phyloP scores from a whole-genome alignment of 495 filamentous ascomycete species.

The Articulospora tetracladia region DNA sequence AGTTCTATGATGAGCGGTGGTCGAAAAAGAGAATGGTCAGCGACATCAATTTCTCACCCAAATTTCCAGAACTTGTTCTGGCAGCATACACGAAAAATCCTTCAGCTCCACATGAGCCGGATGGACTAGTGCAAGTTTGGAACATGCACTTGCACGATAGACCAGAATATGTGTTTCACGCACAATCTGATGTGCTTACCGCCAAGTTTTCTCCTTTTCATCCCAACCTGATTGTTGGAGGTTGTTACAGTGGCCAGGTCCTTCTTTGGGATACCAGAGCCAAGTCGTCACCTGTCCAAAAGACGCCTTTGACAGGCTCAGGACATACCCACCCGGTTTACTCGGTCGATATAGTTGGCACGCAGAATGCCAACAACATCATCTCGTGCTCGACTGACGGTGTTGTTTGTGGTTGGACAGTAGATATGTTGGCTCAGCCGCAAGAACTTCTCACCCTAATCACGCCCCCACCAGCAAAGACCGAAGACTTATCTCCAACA shows the following conservation, averaged over 20 bases:
- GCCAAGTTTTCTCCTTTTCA: conserved; percentile 98
- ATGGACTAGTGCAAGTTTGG: conserved; percentile 94
- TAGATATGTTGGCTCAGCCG: conserved; percentile 94
- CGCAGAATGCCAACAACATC: conserved; percentile 98
- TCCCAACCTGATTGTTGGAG: conserved; percentile 90
- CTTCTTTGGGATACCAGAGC: conserved; percentile 96
- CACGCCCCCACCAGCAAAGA: conserved; percentile 83
- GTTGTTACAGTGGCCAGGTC: conserved; percentile 93
- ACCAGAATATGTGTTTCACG: conserved; percentile 94
- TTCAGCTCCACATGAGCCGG: conserved; percentile 89
- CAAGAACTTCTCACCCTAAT: conserved; percentile 86
- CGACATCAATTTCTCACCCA: conserved; percentile 87
- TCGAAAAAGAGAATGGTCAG: conserved; percentile 96
- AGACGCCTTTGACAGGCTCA: conserved; percentile 87
- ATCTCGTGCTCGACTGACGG: conserved; percentile 95
- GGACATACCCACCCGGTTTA: conserved; percentile 98
- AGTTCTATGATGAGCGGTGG: conserved; percentile 95
- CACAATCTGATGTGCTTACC: conserved; percentile 89
- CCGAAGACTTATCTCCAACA: conserved; percentile 91
- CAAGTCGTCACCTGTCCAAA: conserved; percentile 84
- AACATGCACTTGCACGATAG: conserved; percentile 91
- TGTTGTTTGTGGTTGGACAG: conserved; percentile 91
- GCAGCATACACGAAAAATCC: conserved; percentile 97
- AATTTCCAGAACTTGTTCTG: conserved; percentile 89
- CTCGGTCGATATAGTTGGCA: conserved; percentile 90